Percentiles rank a stretch among this genome's conserved stretches.
Conservation (phyloP, 495 filamentous ascomycete genomes). For the Aspergillus incahuasiensis region DNA sequence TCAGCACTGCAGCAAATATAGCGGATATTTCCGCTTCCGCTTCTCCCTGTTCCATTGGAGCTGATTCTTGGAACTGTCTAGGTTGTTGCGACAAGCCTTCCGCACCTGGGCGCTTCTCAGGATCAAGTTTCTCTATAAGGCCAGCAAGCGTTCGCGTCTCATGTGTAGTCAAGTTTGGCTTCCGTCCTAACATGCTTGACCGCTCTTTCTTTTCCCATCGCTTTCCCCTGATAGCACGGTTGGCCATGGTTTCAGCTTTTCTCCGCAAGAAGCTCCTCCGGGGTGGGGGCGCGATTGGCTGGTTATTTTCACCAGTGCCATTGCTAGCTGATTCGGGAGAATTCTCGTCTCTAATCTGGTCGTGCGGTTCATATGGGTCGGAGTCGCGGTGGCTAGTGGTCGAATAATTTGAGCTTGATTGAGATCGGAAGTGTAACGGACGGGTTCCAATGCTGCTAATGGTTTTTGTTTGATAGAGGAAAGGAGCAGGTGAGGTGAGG, state of each 20-base stretch:
- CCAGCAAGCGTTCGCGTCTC: not conserved
- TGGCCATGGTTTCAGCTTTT: constrained; percentile 17
- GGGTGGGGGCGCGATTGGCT: not conserved
- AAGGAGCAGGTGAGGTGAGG: constrained; percentile 44
- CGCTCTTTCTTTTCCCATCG: not conserved
- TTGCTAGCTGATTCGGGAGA: not conserved
- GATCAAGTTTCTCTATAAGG: not conserved
- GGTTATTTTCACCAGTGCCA: not conserved
- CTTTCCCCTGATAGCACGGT: not conserved
- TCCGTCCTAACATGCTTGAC: not conserved
- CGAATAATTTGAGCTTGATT: constrained; percentile 7
- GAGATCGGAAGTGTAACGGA: constrained; percentile 14
- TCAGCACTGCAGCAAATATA: constrained; percentile 27
- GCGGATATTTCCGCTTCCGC: constrained; percentile 23
- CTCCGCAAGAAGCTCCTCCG: constrained; percentile 27
- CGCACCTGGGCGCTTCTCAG: not conserved
- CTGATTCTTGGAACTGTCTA: not conserved
- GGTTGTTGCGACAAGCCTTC: not conserved
- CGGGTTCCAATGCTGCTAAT: constrained; percentile 26
- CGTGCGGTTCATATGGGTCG: constrained; percentile 4
- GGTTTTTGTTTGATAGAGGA: constrained; percentile 69
- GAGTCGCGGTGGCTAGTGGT: not conserved
- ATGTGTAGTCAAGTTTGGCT: not conserved
- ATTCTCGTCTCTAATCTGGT: not conserved
- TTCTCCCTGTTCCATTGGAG: constrained; percentile 15